Evolutionary conservation across 2,329 filamentous ascomycete species (phyloP).

Genomic region (Apiospora rasikravindrae): DNA sequence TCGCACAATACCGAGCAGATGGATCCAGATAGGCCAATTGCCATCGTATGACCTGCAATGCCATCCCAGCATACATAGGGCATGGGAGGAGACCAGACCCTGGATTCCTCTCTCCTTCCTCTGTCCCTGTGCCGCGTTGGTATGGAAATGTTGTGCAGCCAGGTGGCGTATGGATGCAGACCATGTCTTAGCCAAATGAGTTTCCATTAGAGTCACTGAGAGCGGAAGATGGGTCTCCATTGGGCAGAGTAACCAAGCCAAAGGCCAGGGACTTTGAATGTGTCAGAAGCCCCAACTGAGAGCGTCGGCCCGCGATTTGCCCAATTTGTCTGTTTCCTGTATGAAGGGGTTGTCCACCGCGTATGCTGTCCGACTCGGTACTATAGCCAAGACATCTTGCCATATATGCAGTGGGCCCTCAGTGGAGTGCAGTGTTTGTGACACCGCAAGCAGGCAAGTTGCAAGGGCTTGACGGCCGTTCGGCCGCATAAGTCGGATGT

Average conservation of each 20-base stretch:
- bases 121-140: neutral
- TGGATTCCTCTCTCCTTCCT: neutral
- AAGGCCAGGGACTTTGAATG: neutral
- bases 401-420: neutral
- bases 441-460: neutral
- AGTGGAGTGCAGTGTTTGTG: neutral
- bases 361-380: constrained; percentile 8
- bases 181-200: neutral
- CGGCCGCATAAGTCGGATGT: neutral
- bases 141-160: neutral
- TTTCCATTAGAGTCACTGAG: neutral
- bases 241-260: neutral
- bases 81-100: neutral
- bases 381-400: constrained; percentile 1
- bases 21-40: constrained; percentile 5
- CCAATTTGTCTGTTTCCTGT: neutral
- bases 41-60: constrained; percentile 1
- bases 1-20: neutral
- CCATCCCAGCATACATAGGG: neutral
- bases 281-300: neutral
- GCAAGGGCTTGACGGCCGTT: neutral
- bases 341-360: constrained; percentile 5
- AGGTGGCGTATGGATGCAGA: neutral
- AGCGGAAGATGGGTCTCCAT: neutral
- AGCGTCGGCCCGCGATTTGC: neutral